Evolutionary conservation across 1,139 yeast species (phyloP).

Genomic region (Geotrichum reessii): DNA sequence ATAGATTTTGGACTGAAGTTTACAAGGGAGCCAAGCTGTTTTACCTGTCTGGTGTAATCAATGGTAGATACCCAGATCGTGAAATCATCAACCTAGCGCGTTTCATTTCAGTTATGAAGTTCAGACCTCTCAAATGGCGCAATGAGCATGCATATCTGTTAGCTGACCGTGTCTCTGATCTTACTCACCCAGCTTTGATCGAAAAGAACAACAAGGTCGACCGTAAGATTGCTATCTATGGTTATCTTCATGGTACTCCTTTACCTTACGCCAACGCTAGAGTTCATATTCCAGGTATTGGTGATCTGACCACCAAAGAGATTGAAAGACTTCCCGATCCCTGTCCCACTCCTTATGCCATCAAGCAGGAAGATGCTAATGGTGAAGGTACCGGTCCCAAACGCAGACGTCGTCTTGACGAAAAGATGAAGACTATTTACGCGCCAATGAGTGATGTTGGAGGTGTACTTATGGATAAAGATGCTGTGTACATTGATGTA

Average conservation of each 20-base stretch:
- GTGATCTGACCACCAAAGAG: constrained; percentile 70
- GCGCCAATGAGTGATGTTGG: constrained; percentile 99
- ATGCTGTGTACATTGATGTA: constrained; percentile 92
- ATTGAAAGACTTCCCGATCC: constrained; percentile 95
- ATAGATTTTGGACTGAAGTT: constrained; percentile 98
- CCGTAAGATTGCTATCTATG: constrained; percentile 85
- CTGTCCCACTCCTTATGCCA: constrained; percentile 93
- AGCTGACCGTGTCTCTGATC: constrained; percentile 89
- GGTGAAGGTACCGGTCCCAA: constrained; percentile 49
- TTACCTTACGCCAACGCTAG: constrained; percentile 65
- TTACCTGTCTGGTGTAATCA: constrained; percentile 89
- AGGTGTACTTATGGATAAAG: constrained; percentile 93
- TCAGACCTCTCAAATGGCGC: constrained; percentile 97
- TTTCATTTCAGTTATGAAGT: constrained; percentile 94
- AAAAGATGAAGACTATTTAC: constrained; percentile 85
- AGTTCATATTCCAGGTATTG: constrained; percentile 93
- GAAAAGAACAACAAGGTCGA: constrained; percentile 79
- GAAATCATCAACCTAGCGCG: constrained; percentile 88
- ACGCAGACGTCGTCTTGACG: constrained; percentile 87
- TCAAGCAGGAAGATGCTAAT: constrained; percentile 76
- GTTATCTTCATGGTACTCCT: constrained; percentile 93
- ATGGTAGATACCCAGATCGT: constrained; percentile 96
- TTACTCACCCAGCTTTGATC: constrained; percentile 83
- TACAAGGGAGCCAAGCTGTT: constrained; percentile 96
- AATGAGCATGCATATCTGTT: constrained; percentile 93